These are phyloP conservation scores for Coemansia sp. DNA, from an alignment of 192 early-diverging fungal species.

Conservation along the genomic window DNA sequence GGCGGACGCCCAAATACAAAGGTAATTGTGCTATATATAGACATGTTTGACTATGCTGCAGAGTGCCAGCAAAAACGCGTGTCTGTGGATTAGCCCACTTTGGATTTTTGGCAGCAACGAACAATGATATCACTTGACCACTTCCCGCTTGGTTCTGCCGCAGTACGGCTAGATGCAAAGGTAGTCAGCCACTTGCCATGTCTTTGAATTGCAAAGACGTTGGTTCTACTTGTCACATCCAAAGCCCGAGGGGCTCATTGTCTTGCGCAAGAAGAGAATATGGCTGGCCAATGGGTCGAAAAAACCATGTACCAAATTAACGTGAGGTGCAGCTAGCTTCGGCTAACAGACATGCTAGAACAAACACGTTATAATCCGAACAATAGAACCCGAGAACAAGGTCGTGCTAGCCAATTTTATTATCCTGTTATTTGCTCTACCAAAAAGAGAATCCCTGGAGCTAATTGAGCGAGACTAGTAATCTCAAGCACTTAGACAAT, in stretches of 20 bases:
- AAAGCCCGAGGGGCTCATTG: background rate
- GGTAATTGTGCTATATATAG: background rate
- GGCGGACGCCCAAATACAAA: background rate
- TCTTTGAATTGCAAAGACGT: background rate
- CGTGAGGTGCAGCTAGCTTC: background rate
- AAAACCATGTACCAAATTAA: background rate
- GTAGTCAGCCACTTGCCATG: background rate
- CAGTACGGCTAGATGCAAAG: background rate
- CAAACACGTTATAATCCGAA: background rate
- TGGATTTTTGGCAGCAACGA: background rate
- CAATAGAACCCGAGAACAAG: background rate
- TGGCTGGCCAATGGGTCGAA: background rate
- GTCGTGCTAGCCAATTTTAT: background rate
- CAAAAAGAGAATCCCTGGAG: background rate
- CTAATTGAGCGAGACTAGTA: background rate
- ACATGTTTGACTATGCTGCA: background rate
- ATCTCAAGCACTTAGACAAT: background rate
- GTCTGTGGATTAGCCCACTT: background rate
- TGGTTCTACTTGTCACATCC: background rate
- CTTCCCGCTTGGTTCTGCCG: constrained; percentile 11
- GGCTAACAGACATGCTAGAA: background rate
- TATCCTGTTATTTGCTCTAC: background rate
- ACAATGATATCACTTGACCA: constrained; percentile 12
- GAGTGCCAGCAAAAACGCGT: background rate
- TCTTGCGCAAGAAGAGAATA: background rate